Evolutionary conservation across 352 stramenopile species (phyloP).

Genomic region (Peronosclerospora sorghi): DNA sequence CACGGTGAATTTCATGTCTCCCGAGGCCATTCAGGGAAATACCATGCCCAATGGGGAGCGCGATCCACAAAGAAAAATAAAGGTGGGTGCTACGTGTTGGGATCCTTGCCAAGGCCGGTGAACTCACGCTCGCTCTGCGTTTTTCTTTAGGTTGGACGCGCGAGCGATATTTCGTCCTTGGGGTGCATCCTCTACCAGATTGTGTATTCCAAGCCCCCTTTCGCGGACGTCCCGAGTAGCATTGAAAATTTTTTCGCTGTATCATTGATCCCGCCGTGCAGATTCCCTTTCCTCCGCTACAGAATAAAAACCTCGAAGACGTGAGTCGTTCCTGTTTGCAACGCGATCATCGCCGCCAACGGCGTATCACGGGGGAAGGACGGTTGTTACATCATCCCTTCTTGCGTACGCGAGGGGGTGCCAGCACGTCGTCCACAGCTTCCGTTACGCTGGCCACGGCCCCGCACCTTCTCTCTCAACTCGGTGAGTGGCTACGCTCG

Average conservation of each 20-base stretch:
- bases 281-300: conserved; percentile 81
- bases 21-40: conserved; percentile 82
- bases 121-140: background rate
- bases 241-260: conserved; percentile 92
- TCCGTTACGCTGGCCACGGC: conserved; percentile 35
- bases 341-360: conserved; percentile 60
- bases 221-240: conserved; percentile 87
- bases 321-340: conserved; percentile 84
- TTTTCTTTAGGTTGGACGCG: conserved; percentile 55
- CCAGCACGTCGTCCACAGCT: conserved; percentile 8
- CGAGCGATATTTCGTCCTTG: conserved; percentile 94
- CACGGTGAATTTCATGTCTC: conserved; percentile 96
- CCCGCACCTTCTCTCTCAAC: conserved; percentile 29
- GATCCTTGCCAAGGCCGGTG: background rate
- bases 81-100: conserved; percentile 16
- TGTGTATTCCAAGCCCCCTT: conserved; percentile 92
- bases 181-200: conserved; percentile 97
- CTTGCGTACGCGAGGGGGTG: conserved; percentile 24
- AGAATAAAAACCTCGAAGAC: conserved; percentile 75
- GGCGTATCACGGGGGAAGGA: conserved; percentile 64
- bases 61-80: conserved; percentile 65
- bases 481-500: conserved; percentile 35
- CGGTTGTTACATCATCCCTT: conserved; percentile 84
- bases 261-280: conserved; percentile 89
- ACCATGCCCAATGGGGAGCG: conserved; percentile 34